These are phyloP conservation scores for Alternaria ventricosa DNA, from an alignment of 2,329 filamentous ascomycete species.

Conservation along the genomic window DNA sequence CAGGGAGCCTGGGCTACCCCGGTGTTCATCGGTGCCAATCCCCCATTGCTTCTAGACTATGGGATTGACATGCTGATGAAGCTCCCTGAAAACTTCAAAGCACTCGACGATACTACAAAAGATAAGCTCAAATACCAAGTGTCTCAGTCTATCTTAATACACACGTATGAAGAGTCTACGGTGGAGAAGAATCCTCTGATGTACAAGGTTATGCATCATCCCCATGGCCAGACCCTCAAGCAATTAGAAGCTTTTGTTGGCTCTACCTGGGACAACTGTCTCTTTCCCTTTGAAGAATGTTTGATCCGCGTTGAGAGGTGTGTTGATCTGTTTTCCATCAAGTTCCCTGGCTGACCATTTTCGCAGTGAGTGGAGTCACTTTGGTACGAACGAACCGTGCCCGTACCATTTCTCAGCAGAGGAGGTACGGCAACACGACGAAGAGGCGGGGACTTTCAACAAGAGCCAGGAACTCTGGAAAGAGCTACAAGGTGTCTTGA, in stretches of 20 bases:
- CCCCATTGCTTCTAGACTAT: constrained; percentile 33
- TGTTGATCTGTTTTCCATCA: constrained; percentile 11
- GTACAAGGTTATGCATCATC: constrained; percentile 31
- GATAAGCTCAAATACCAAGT: constrained; percentile 31
- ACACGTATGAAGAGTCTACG: constrained; percentile 29
- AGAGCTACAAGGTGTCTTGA: constrained; percentile 25
- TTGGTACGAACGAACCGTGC: constrained; percentile 28
- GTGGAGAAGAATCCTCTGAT: constrained; percentile 34
- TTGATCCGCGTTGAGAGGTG: constrained; percentile 32
- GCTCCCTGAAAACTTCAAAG: constrained; percentile 35
- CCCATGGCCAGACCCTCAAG: constrained; percentile 33
- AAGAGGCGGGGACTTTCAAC: constrained; percentile 31
- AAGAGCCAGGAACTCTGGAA: constrained; percentile 35
- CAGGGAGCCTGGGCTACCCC: constrained; percentile 31
- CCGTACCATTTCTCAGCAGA: constrained; percentile 35
- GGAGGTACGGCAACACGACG: constrained; percentile 27
- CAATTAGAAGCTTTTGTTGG: constrained; percentile 36
- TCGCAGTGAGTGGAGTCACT: constrained; percentile 31
- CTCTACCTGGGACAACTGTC: constrained; percentile 33
- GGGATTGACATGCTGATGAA: constrained; percentile 35
- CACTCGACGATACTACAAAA: constrained; percentile 29
- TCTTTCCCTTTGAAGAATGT: constrained; percentile 31
- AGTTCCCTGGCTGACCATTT: constrained; percentile 13
- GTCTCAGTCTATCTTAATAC: constrained; percentile 32
- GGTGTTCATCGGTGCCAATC: constrained; percentile 32